phyloP scores from a whole-genome alignment of 1,139 yeast species.

The Magnusiomyces paraingens region DNA sequence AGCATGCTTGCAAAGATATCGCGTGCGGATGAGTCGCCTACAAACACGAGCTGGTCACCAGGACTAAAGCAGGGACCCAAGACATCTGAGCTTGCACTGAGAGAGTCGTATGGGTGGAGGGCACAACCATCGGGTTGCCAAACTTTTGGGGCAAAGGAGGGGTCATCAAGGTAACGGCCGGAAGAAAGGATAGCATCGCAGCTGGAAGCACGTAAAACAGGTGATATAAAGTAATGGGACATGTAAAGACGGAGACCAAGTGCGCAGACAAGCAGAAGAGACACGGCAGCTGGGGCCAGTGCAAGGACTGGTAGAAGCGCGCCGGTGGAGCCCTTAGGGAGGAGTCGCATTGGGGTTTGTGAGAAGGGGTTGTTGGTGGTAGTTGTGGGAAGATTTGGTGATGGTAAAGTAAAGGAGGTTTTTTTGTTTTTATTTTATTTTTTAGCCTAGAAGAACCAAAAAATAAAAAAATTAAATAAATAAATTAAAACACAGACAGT shows the following conservation, averaged over 20 bases:
- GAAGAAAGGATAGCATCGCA: too few relatives aligned
- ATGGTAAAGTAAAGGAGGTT: neutral
- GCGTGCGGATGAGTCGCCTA: slow-evolving; percentile 13
- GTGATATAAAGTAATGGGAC: too few relatives aligned
- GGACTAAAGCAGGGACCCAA: slow-evolving; percentile 4
- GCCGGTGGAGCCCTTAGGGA: too few relatives aligned
- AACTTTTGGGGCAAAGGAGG: neutral
- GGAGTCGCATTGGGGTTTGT: too few relatives aligned
- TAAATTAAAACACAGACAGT: neutral
- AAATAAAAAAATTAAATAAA: too few relatives aligned
- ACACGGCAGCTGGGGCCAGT: neutral
- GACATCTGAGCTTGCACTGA: neutral
- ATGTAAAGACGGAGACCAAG: neutral
- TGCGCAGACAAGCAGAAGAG: neutral
- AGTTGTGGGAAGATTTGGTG: neutral
- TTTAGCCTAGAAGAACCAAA: neutral
- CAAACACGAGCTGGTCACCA: slow-evolving; percentile 5
- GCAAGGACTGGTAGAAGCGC: neutral
- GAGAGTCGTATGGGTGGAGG: slow-evolving; percentile 2
- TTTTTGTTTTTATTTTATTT: neutral
- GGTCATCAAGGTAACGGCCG: too few relatives aligned
- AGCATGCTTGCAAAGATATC: slow-evolving; percentile 9
- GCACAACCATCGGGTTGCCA: slow-evolving; percentile 12
- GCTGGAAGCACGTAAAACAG: too few relatives aligned
- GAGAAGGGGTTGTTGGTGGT: too few relatives aligned